Conservation (phyloP, 768 basidiomycete genomes). For the Rhodotorula diobovata region DNA sequence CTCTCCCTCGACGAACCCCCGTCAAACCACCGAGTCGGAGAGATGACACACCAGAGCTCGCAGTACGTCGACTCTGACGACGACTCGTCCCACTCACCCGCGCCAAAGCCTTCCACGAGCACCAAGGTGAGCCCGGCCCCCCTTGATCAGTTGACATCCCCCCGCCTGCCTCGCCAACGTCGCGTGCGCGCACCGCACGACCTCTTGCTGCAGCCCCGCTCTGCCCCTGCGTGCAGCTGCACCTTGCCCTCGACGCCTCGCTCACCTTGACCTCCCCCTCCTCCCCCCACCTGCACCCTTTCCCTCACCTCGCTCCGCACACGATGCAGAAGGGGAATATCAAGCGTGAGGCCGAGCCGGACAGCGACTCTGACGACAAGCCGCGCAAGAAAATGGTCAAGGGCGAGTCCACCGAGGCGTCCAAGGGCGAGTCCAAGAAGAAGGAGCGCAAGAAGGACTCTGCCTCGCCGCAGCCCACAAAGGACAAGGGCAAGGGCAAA, state of each 20-base stretch:
- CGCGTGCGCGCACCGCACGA: neutral
- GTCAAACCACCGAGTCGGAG: too few species aligned
- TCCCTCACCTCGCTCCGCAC: neutral
- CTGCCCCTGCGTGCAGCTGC: too few species aligned
- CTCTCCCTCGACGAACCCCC: neutral
- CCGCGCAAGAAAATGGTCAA: slow-evolving; percentile 3
- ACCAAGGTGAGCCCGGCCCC: neutral
- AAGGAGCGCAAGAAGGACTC: slow-evolving; percentile 1
- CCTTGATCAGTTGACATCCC: neutral
- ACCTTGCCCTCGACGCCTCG: neutral
- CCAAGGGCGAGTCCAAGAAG: neutral
- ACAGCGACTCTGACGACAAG: neutral
- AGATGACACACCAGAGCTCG: neutral
- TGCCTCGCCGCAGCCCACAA: neutral
- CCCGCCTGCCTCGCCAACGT: neutral
- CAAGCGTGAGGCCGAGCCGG: neutral
- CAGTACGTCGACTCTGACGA: slow-evolving; percentile 8
- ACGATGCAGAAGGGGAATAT: neutral
- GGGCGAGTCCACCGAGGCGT: too few species aligned
- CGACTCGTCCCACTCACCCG: slow-evolving; percentile 1
- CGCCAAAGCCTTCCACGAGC: neutral
- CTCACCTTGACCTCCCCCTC: neutral
- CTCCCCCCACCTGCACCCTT: neutral
- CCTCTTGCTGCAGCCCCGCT: neutral
- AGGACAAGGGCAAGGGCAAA: slow-evolving; percentile 15